These are phyloP conservation scores for Microbotryum saponariae DNA, from an alignment of 1,284 basidiomycete genomes.

Conservation along the genomic window DNA sequence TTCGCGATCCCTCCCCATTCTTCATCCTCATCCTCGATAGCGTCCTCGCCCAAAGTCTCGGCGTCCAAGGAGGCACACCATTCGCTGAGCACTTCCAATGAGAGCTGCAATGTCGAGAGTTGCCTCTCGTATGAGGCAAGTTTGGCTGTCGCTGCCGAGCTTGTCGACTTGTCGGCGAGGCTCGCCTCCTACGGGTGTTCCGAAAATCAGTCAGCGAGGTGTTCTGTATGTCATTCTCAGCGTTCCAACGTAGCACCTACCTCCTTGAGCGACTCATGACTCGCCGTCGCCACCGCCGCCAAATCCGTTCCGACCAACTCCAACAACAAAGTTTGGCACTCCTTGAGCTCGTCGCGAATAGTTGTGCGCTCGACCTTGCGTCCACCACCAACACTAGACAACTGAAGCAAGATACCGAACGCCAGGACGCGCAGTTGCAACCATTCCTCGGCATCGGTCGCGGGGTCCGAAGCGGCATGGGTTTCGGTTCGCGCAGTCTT, in stretches of 20 bases:
- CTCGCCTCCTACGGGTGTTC: constrained; percentile 10
- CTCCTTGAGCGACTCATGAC: constrained; percentile 16
- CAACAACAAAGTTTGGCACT: constrained; percentile 10
- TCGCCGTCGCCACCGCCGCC: background rate
- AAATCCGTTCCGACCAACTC: constrained; percentile 9
- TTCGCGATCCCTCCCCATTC: constrained; percentile 34
- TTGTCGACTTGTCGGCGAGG: constrained; percentile 2
- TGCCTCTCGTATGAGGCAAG: constrained; percentile 66
- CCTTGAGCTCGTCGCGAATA: constrained; percentile 9
- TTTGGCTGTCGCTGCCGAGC: constrained; percentile 46
- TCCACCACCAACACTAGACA: constrained; percentile 22
- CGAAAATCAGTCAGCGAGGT: background rate
- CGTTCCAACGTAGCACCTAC: constrained; percentile 1
- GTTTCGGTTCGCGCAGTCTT: background rate
- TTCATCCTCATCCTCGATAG: constrained; percentile 40
- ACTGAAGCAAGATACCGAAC: constrained; percentile 32
- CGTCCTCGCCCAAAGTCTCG: constrained; percentile 15
- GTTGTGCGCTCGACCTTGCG: constrained; percentile 12
- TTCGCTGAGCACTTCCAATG: constrained; percentile 62
- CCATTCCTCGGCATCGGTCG: constrained; percentile 12
- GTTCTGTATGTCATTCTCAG: background rate
- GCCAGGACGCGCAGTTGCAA: constrained; percentile 26
- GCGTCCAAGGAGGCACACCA: constrained; percentile 27
- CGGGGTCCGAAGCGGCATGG: background rate
- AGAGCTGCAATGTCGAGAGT: constrained; percentile 64